Evolutionary conservation across 176 grass and related monocot species (phyloP), one percentile per base, ranked within the genome.

Genomic region (Oryza meyeriana): DNA sequence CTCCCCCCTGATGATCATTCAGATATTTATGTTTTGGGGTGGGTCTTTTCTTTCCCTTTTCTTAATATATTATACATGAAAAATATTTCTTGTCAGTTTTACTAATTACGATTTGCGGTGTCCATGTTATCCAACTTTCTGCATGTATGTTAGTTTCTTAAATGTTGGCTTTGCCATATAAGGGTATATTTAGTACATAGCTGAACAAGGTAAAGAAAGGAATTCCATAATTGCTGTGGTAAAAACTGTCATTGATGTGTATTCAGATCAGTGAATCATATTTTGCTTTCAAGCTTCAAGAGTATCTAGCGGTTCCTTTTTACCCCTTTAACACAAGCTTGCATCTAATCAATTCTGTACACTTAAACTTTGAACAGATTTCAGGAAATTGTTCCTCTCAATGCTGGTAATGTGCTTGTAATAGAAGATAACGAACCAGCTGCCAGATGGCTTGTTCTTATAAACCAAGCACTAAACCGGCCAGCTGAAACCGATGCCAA

Each of bases 1-100:
- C 86, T 97, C 67, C 90, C 90, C 12, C 69, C 80, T 25, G 78
- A 94, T 72, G 92, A 94, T 61, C 79, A 89, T 83, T 91, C 86
- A 59, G 95, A 97, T 81, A 91, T 97, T 77, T 97, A 97, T 91
- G 90, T 97, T 83, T 84, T 97, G 65, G 95, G 95, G 95, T 94
- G 87, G 34, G 81, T 71, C 48, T 89, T 66, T 57, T 66, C 6
- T 48, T 9, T 57, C 30, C 34, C 31, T 42, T 33, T 71, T 77
- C 39, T 40, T 24, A 64, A 42, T 50, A 69, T 5, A 6, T 17
- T 52, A 28, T 61, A 47, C 58, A 31, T 2, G 18, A 28, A 71
- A 26, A 65, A 45, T 71, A 66, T 26, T 73, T 29, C 3, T 4
- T 75, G 40, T 12, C 34, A 47, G 30, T 16, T 22, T 39, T 57